Percentiles rank a stretch among this genome's conserved stretches.
phyloP scores from a whole-genome alignment of 495 filamentous ascomycete species.

The Clavariopsis aquatica region DNA sequence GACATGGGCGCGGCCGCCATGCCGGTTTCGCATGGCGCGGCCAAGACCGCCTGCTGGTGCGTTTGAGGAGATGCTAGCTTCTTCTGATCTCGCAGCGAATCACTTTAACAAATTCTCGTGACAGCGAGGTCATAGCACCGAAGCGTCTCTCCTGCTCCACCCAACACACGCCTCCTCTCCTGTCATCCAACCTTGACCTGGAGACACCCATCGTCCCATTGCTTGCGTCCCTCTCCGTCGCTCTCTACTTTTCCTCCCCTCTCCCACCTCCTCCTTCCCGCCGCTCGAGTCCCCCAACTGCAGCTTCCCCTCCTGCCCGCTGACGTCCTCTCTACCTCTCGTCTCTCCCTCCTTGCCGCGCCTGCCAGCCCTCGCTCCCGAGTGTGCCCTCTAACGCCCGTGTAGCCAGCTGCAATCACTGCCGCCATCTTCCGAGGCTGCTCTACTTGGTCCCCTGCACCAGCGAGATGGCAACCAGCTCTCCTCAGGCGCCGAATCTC shows the following conservation, averaged over 20 bases:
- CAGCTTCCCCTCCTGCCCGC: constrained; percentile 4
- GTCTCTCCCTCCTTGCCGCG: neutral
- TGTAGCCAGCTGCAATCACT: neutral
- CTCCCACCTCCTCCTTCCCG: neutral
- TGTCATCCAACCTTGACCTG: neutral
- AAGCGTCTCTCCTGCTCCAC: neutral
- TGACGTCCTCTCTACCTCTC: constrained; percentile 8
- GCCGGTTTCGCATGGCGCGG: constrained; percentile 15
- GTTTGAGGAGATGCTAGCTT: neutral
- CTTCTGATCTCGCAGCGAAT: neutral
- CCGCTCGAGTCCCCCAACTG: too few relatives aligned
- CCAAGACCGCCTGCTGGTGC: constrained; percentile 10
- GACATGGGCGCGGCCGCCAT: constrained; percentile 15
- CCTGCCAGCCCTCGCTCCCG: neutral
- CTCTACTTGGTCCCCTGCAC: constrained; percentile 1
- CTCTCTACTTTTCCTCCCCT: neutral
- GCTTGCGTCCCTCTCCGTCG: neutral
- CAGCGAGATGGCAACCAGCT: constrained; percentile 42
- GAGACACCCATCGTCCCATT: neutral
- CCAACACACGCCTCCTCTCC: too few relatives aligned
- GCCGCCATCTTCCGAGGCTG: neutral
- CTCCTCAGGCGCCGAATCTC: constrained; percentile 58
- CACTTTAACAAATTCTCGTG: neutral
- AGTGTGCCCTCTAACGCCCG: neutral
- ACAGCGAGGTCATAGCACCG: neutral